Base-by-base conservation (phyloP, 2,329 filamentous ascomycete species). In the Cadophora luteo-olivacea region DNA sequence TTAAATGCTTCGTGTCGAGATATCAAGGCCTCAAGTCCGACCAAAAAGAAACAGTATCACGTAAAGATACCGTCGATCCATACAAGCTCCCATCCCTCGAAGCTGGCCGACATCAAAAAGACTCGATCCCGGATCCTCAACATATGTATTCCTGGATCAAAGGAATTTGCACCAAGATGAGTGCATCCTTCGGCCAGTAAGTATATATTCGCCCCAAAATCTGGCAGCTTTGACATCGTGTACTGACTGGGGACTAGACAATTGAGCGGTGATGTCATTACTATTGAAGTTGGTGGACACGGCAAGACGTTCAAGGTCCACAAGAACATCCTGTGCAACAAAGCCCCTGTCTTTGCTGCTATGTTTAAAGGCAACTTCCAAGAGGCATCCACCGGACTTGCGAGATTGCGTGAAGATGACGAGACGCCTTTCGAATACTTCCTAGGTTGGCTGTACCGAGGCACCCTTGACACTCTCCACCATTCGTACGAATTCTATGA, bases 311-410 rank as follows among this genome's bases (percentile, higher is more conserved):
- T 68, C 54, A 32, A 22, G 1, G 16, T 68, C 29, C 61, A 64
- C 22, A 64, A 55, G 24, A 14, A 25, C 8, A 22, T 64, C 1
- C n/a, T 68, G 5, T 68, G 66, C 19, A 4, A 33, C 3, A 68
- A 61, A 9, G 52, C 33, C 4, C 32, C 22, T 1, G 54, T 41
- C 33, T 68, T 68, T 19, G 45, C 49, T 11, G 24, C 24, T 25
- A 67, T 68, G 61, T 68, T 68, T 24, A 60, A 52, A 4, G 45
- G 66, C 7, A 5, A 6, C 3, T 68, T 64, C 32, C 7, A 6
- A 2, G 66, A 68, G 45, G 32, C 52, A 9, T 14, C 22, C 5
- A 60, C 41, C 7, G 52, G 51, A 3, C 16, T 32, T n/a, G 66
- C 66, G 3, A 54, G 6, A 1, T 24, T 68, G 4, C 61, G 54